These are phyloP conservation scores for Dalbergia oliveri DNA, from an alignment of 306 rosid species.

Conservation along the genomic window DNA sequence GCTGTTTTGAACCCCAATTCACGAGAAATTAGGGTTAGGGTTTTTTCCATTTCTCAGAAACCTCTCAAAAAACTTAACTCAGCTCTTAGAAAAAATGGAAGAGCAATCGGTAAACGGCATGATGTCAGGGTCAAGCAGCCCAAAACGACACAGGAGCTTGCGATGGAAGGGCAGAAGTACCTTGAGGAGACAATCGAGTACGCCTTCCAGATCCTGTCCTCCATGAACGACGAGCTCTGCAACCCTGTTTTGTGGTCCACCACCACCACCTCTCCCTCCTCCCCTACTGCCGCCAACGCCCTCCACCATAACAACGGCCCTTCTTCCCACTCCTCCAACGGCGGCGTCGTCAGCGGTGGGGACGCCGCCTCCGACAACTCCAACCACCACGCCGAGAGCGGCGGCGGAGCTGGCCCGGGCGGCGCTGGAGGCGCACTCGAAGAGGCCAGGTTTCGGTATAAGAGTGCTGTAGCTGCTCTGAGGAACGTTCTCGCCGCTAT, in stretches of 20 bases:
- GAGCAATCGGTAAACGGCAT: conserved; percentile 51
- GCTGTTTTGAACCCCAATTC: no score
- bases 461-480: conserved; percentile 76
- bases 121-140: conserved; percentile 20
- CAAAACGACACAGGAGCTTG: conserved; percentile 81
- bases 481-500: conserved; percentile 75
- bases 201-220: conserved; percentile 89
- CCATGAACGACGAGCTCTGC: conserved; percentile 98
- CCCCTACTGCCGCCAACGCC: conserved; percentile 32
- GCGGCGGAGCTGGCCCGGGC: conserved; percentile 48
- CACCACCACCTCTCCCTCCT: conserved; percentile 52
- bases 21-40: conserved; percentile 13
- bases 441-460: conserved; percentile 83
- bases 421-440: conserved; percentile 80
- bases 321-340: conserved; percentile 50
- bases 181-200: conserved; percentile 84
- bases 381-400: conserved; percentile 54
- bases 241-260: conserved; percentile 86
- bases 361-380: conserved; percentile 74
- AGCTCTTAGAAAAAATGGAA: conserved; percentile 56
- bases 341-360: conserved; percentile 53
- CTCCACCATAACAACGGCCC: conserved; percentile 16
- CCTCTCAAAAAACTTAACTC: neutral
- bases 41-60: neutral
- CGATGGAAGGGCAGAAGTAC: conserved; percentile 84